These are phyloP conservation scores for Tricholoma sp. DNA, from an alignment of 768 basidiomycete genomes.

Conservation along the genomic window DNA sequence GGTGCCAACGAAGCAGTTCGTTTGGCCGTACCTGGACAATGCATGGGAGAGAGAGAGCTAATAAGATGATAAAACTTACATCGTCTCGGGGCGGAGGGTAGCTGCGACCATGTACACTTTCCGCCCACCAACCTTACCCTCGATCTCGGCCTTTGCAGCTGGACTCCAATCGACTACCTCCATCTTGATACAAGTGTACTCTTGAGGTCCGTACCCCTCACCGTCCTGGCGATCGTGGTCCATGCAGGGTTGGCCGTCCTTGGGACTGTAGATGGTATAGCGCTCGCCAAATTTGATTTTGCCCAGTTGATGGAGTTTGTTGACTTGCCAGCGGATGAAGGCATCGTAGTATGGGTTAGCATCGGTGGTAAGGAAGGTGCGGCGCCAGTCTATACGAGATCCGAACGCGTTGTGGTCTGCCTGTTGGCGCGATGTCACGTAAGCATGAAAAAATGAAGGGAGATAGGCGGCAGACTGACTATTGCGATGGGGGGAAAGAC, in stretches of 20 bases:
- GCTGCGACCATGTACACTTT: constrained; percentile 94
- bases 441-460: background rate
- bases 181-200: constrained; percentile 95
- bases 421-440: constrained; percentile 12
- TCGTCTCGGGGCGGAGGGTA: constrained; percentile 93
- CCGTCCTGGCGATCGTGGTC: constrained; percentile 97
- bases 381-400: constrained; percentile 96
- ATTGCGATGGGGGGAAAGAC: constrained; percentile 96
- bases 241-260: constrained; percentile 99
- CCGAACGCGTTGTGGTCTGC: constrained; percentile 81
- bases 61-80: constrained; percentile 45
- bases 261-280: constrained; percentile 97
- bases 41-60: constrained; percentile 6
- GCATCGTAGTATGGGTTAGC: constrained; percentile 96
- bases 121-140: constrained; percentile 65
- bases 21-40: constrained; percentile 83
- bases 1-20: constrained; percentile 94
- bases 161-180: constrained; percentile 83
- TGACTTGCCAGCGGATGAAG: constrained; percentile 98
- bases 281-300: constrained; percentile 99
- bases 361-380: constrained; percentile 90
- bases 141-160: constrained; percentile 58
- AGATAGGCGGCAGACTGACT: constrained; percentile 36
- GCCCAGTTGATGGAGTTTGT: constrained; percentile 78
- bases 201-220: constrained; percentile 91